phyloP scores from a whole-genome alignment of 768 basidiomycete genomes.

The Mycena metata region DNA sequence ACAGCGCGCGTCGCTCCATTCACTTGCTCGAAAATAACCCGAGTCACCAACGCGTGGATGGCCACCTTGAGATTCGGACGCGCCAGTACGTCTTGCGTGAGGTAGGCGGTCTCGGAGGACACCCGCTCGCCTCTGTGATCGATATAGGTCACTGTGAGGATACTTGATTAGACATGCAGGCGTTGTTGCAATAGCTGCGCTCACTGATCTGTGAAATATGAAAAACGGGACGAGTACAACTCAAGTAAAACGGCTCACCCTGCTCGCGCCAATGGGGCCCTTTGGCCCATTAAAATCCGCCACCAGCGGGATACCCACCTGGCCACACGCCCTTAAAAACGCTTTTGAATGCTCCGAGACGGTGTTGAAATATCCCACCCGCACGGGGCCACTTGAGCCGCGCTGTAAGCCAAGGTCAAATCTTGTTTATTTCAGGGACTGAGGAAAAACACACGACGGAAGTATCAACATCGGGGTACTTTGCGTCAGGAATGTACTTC shows the following conservation, averaged over 20 bases:
- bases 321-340: constrained; percentile 70
- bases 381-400: constrained; percentile 69
- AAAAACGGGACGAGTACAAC: neutral
- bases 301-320: constrained; percentile 68
- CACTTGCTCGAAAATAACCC: constrained; percentile 65
- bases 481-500: constrained; percentile 62
- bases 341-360: constrained; percentile 58
- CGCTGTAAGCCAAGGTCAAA: constrained; percentile 40
- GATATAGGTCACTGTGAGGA: constrained; percentile 73
- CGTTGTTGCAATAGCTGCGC: constrained; percentile 30
- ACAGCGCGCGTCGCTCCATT: constrained; percentile 60
- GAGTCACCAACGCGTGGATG: constrained; percentile 68
- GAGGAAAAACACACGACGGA: constrained; percentile 33
- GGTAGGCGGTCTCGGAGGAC: constrained; percentile 75
- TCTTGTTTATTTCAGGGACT: too few relatives aligned
- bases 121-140: constrained; percentile 65
- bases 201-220: constrained; percentile 56
- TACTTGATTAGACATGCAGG: constrained; percentile 18
- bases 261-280: constrained; percentile 73
- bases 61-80: constrained; percentile 77
- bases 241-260: constrained; percentile 55
- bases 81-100: constrained; percentile 72
- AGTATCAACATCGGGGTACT: constrained; percentile 65
- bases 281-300: constrained; percentile 72
- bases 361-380: constrained; percentile 69